Percentiles rank a stretch among this genome's conserved stretches.
phyloP scores from a whole-genome alignment of 1,139 yeast genomes.

The Arxiozyma slooffiae region DNA sequence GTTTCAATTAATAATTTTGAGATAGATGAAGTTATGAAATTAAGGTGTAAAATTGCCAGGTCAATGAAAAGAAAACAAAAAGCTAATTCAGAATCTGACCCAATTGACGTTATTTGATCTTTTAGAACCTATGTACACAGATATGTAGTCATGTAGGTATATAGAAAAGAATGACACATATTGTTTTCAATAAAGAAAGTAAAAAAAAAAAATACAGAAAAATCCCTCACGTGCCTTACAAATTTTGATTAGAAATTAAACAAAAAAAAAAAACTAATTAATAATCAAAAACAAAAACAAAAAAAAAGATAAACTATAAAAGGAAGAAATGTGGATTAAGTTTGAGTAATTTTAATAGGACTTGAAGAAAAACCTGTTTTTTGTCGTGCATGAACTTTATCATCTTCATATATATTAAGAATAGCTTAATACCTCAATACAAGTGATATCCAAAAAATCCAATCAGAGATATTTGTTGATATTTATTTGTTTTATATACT shows the following conservation, averaged over 20 bases:
- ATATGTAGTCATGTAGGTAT: too few species aligned
- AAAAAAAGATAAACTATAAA: neutral
- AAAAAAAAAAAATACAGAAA: too few species aligned
- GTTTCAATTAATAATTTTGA: conserved; percentile 19
- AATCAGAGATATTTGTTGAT: neutral
- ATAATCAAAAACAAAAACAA: too few species aligned
- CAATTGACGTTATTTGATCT: conserved; percentile 5
- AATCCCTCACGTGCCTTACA: neutral
- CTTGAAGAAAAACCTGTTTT: too few species aligned
- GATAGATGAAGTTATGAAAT: conserved; percentile 24
- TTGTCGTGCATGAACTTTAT: neutral
- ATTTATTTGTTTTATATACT: too few species aligned
- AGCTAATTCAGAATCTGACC: conserved; percentile 1
- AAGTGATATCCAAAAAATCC: neutral
- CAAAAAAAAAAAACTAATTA: too few species aligned
- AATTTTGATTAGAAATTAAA: too few species aligned
- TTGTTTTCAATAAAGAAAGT: too few species aligned
- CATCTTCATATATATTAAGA: too few species aligned
- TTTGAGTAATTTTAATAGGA: too few species aligned
- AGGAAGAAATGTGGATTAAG: neutral
- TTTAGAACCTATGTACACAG: too few species aligned
- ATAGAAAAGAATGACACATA: neutral
- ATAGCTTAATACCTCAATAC: neutral
- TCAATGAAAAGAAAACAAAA: conserved; percentile 3
- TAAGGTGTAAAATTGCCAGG: conserved; percentile 21